Percentiles rank a stretch among this genome's conserved stretches.
phyloP scores from a whole-genome alignment of 768 basidiomycete species.

The Nidularia sp. region DNA sequence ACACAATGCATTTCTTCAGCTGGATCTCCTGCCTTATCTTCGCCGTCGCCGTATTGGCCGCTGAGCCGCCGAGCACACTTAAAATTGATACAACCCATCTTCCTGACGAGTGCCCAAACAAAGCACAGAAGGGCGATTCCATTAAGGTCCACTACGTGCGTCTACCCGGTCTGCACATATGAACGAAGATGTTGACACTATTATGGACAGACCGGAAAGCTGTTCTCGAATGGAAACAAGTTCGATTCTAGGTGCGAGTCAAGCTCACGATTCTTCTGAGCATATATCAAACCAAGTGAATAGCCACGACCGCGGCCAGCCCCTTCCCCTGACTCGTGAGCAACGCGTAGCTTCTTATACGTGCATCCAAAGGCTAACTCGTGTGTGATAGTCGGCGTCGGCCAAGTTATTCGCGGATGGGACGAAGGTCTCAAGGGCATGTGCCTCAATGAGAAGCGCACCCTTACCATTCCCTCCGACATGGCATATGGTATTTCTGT shows the following conservation, averaged over 20 bases:
- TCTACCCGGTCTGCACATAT: background rate
- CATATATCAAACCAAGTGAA: background rate
- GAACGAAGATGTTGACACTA: background rate
- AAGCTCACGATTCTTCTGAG: slow-evolving; percentile 7
- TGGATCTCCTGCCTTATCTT: slow-evolving; percentile 44
- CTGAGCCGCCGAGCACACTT: slow-evolving; percentile 46
- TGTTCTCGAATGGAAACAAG: slow-evolving; percentile 71
- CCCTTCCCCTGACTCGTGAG: slow-evolving; percentile 78
- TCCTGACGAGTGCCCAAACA: slow-evolving; percentile 53
- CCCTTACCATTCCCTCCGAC: slow-evolving; percentile 76
- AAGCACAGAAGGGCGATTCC: slow-evolving; percentile 56
- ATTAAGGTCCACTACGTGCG: slow-evolving; percentile 78
- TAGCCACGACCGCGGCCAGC: slow-evolving; percentile 69
- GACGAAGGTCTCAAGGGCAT: slow-evolving; percentile 80
- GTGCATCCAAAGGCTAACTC: background rate
- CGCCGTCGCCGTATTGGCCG: slow-evolving; percentile 42
- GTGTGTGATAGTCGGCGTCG: slow-evolving; percentile 55
- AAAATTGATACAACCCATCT: slow-evolving; percentile 55
- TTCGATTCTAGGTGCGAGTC: slow-evolving; percentile 78
- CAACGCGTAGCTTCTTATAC: background rate
- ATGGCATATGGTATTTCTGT: slow-evolving; percentile 74
- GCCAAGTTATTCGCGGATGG: slow-evolving; percentile 85
- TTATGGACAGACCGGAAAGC: slow-evolving; percentile 64
- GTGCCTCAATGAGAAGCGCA: slow-evolving; percentile 87
- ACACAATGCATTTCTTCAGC: slow-evolving; percentile 48